Percentiles rank a stretch among this genome's conserved stretches.
phyloP scores from a whole-genome alignment of 345 rosid species.

The Lepidium sativum region DNA sequence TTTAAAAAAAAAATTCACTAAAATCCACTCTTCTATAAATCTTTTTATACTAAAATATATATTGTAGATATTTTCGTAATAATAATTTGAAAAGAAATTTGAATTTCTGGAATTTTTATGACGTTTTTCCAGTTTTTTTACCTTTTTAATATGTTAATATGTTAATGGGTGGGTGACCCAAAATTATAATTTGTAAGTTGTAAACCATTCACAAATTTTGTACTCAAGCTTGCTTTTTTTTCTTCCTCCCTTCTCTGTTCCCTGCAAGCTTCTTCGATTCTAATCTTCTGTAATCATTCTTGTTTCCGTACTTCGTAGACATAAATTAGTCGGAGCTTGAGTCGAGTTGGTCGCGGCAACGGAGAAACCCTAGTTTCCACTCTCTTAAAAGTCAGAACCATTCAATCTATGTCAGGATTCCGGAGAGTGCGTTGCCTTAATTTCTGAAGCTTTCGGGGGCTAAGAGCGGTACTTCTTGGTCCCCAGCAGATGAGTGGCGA shows the following conservation, averaged over 20 bases:
- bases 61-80: no score
- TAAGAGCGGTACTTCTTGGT: slow-evolving; percentile 48
- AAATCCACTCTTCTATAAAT: no score
- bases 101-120: no score
- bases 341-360: neutral
- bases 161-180: no score
- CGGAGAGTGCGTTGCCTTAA: neutral
- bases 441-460: slow-evolving; percentile 39
- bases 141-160: no score
- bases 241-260: neutral
- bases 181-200: neutral
- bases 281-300: neutral
- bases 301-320: neutral
- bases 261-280: neutral
- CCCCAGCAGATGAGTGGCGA: slow-evolving; percentile 49
- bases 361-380: neutral
- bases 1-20: no score
- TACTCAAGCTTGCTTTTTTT: neutral
- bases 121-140: no score
- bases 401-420: neutral
- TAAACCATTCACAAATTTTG: neutral
- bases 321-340: neutral
- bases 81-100: no score
- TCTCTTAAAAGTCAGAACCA: neutral
- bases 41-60: no score